Conservation (phyloP, 257 asterid species). For the Gentiana macrophylla region DNA sequence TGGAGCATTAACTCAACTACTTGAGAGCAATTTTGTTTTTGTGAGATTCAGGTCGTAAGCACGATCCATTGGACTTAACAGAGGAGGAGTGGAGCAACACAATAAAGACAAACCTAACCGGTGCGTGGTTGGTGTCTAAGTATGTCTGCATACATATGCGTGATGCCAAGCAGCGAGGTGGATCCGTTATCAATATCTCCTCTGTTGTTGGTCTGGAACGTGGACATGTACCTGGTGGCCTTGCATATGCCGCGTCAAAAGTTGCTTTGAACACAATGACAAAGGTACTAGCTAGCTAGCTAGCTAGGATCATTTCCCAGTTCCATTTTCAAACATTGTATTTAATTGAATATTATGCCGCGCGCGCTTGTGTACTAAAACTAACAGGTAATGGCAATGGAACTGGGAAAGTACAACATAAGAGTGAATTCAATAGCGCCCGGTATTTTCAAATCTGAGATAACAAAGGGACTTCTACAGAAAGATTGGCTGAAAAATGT, state of each 20-base stretch:
- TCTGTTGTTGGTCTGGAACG: slow-evolving; percentile 22
- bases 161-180: slow-evolving; percentile 14
- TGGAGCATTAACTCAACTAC: too few relatives aligned
- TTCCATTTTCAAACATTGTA: too few relatives aligned
- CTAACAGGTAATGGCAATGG: slow-evolving; percentile 66
- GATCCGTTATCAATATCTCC: slow-evolving; percentile 22
- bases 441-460: slow-evolving; percentile 63
- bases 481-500: slow-evolving; percentile 50
- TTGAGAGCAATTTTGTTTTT: too few relatives aligned
- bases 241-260: slow-evolving; percentile 19
- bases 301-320: too few relatives aligned
- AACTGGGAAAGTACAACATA: slow-evolving; percentile 47
- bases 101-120: slow-evolving; percentile 17
- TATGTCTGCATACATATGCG: slow-evolving; percentile 18
- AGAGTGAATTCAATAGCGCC: slow-evolving; percentile 72
- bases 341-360: too few relatives aligned
- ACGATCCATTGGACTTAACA: slow-evolving; percentile 16
- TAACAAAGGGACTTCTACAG: slow-evolving; percentile 42
- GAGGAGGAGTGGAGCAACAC: slow-evolving; percentile 20
- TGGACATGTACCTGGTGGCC: slow-evolving; percentile 19
- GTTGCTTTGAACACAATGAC: slow-evolving; percentile 19
- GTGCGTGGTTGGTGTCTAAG: slow-evolving; percentile 24
- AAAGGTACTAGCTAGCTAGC: slow-evolving; percentile 10
- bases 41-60: slow-evolving; percentile 11
- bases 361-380: too few relatives aligned